Evolutionary conservation across 2,329 filamentous ascomycete species (phyloP).

Genomic region (Aureobasidium pullulans): DNA sequence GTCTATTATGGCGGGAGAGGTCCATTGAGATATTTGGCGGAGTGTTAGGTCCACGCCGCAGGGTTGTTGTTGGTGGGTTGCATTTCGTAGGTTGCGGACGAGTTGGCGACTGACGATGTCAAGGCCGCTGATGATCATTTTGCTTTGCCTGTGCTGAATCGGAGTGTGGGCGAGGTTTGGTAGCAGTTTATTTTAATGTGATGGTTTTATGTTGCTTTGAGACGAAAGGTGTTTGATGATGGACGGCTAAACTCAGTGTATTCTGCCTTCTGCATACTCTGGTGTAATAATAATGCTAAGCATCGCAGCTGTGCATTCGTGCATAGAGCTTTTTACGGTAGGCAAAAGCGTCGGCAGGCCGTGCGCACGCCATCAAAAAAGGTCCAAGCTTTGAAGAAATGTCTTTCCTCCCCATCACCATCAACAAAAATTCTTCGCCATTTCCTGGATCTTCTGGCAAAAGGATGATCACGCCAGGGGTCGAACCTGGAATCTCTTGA

Average conservation of each 20-base stretch:
- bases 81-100: background rate
- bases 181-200: background rate
- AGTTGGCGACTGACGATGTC: background rate
- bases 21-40: background rate
- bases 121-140: background rate
- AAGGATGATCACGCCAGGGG: slow-evolving; percentile 13
- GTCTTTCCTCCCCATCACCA: background rate
- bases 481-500: slow-evolving; percentile 17
- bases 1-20: background rate
- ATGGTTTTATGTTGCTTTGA: too few relatives aligned
- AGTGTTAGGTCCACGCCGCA: slow-evolving; percentile 4
- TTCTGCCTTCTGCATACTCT: too few relatives aligned
- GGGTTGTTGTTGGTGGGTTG: background rate
- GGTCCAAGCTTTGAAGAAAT: too few relatives aligned
- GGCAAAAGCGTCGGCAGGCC: too few relatives aligned
- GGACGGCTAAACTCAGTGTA: too few relatives aligned
- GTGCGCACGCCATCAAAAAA: too few relatives aligned
- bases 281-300: too few relatives aligned
- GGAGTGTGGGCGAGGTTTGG: too few relatives aligned
- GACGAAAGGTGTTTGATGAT: too few relatives aligned
- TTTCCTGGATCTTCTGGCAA: background rate
- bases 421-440: background rate
- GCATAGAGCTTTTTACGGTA: too few relatives aligned
- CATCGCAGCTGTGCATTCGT: too few relatives aligned
- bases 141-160: background rate